phyloP scores from a whole-genome alignment of 331 rosid genomes.

The Arachis monticola region DNA sequence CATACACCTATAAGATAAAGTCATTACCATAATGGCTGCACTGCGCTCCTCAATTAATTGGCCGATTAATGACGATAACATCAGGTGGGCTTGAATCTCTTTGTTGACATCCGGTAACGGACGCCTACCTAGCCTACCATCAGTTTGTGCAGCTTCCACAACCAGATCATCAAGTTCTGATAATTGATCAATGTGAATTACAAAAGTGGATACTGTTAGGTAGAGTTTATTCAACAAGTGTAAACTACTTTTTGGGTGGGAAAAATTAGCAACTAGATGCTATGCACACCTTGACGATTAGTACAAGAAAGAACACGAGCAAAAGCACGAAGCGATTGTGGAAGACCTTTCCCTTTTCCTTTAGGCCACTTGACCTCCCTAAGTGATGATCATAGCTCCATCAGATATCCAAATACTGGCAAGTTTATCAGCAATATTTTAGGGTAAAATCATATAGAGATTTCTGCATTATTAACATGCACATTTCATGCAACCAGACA shows the following conservation, averaged over 20 bases:
- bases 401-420: conserved; percentile 48
- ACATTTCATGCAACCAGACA: conserved; percentile 21
- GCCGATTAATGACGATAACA: conserved; percentile 53
- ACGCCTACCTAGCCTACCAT: conserved; percentile 79
- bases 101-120: conserved; percentile 56
- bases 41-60: conserved; percentile 52
- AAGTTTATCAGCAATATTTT: conserved; percentile 34
- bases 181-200: conserved; percentile 40
- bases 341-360: conserved; percentile 77
- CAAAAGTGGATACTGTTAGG: conserved; percentile 29
- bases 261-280: conserved; percentile 6
- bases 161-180: conserved; percentile 61
- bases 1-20: conserved; percentile 10
- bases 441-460: conserved; percentile 28
- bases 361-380: conserved; percentile 69
- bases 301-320: conserved; percentile 70
- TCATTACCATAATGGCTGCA: conserved; percentile 59
- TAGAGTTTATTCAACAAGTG: conserved; percentile 19
- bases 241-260: background rate
- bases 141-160: conserved; percentile 67
- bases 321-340: conserved; percentile 82
- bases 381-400: conserved; percentile 39
- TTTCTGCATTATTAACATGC: conserved; percentile 17
- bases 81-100: conserved; percentile 73
- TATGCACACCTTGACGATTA: conserved; percentile 52